Evolutionary conservation across 352 stramenopile genomes (phyloP).

Genomic region (Pythium oligandrum): DNA sequence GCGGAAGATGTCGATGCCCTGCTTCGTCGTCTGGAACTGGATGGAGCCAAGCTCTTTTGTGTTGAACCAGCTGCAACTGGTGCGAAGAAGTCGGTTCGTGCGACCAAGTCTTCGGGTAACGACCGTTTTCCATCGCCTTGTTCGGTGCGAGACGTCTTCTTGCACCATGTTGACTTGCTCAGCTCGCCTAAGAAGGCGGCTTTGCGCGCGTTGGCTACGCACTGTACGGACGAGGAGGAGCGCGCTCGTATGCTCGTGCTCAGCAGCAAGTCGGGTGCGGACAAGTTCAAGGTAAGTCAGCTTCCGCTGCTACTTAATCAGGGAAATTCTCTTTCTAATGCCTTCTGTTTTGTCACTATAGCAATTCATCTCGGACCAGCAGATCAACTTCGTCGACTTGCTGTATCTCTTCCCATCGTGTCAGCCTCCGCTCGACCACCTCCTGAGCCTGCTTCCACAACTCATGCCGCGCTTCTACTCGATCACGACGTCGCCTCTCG

Average conservation of each 20-base stretch:
- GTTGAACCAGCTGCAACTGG: constrained; percentile 26
- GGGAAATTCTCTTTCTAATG: constrained; percentile 1
- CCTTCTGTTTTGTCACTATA: constrained; percentile 22
- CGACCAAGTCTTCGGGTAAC: constrained; percentile 8
- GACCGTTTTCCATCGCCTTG: constrained; percentile 47
- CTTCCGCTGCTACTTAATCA: background rate
- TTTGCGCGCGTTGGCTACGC: constrained; percentile 54
- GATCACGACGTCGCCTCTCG: constrained; percentile 90
- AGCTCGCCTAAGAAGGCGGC: constrained; percentile 72
- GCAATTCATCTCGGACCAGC: constrained; percentile 83
- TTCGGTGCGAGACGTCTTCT: constrained; percentile 72
- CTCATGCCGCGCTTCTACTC: constrained; percentile 96
- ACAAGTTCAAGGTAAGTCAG: constrained; percentile 58
- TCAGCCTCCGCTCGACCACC: constrained; percentile 76
- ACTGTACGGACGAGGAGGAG: constrained; percentile 62
- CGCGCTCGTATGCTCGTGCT: constrained; percentile 55
- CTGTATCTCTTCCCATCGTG: constrained; percentile 92
- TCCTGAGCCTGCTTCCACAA: constrained; percentile 83
- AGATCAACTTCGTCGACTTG: constrained; percentile 88
- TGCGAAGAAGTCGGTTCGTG: constrained; percentile 2
- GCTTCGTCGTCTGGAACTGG: constrained; percentile 44
- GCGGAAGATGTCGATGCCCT: constrained; percentile 58
- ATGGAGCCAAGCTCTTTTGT: constrained; percentile 25
- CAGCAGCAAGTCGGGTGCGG: constrained; percentile 60
- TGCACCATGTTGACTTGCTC: constrained; percentile 80